Evolutionary conservation across 139 green algal genomes (phyloP).

Genomic region (Desmodesmus armatus): DNA sequence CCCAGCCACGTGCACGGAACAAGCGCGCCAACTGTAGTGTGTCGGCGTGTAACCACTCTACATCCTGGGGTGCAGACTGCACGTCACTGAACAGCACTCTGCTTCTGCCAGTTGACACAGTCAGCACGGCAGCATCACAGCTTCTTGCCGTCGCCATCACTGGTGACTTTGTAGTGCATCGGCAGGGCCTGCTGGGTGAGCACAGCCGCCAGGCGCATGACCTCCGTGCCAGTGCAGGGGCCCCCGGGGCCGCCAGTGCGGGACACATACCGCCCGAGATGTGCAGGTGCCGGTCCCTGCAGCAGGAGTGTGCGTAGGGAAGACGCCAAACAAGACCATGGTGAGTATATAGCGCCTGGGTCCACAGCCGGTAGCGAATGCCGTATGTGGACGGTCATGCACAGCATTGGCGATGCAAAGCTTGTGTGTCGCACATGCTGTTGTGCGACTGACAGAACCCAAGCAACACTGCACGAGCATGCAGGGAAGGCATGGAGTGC

Average conservation of each 20-base stretch:
- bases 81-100: not conserved
- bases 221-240: slow-evolving; percentile 29
- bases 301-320: not conserved
- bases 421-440: no score
- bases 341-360: no score
- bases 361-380: no score
- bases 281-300: slow-evolving; percentile 3
- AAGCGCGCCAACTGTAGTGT: not conserved
- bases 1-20: not conserved
- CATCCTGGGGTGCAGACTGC: not conserved
- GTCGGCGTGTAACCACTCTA: not conserved
- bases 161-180: slow-evolving; percentile 59
- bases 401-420: no score
- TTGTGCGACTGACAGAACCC: no score
- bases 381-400: no score
- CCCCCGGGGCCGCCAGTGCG: not conserved
- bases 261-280: slow-evolving; percentile 30
- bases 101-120: not conserved
- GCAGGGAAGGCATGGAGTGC: no score
- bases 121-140: slow-evolving; percentile 17
- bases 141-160: slow-evolving; percentile 40
- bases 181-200: slow-evolving; percentile 63
- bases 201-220: slow-evolving; percentile 61
- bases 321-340: not conserved
- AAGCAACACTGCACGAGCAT: no score